phyloP scores from a whole-genome alignment of 306 rosid genomes.

The Gleditsia sinensis region DNA sequence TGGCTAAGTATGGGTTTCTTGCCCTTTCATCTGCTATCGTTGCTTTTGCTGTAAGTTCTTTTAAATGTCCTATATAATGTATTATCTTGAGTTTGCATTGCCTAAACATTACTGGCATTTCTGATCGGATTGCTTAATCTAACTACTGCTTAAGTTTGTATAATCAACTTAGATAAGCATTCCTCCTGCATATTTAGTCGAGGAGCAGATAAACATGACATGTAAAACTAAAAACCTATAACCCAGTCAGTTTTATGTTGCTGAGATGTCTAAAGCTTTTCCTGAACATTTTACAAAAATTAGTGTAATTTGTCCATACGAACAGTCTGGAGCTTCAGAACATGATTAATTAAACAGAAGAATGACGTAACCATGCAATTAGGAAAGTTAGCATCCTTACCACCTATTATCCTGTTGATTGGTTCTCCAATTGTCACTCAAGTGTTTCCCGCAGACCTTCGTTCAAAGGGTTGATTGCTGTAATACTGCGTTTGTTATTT shows the following conservation, averaged over 20 bases:
- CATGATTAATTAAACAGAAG: neutral
- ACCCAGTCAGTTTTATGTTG: no score
- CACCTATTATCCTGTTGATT: neutral
- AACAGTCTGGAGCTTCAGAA: neutral
- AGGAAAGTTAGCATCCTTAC: neutral
- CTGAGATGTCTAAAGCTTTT: neutral
- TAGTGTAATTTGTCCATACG: neutral
- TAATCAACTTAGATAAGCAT: neutral
- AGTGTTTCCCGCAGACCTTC: neutral
- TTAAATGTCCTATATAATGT: constrained; percentile 8
- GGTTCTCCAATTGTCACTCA: neutral
- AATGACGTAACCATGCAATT: neutral
- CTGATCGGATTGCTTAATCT: neutral
- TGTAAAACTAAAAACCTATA: neutral
- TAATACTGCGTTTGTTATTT: neutral
- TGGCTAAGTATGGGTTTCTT: constrained; percentile 96
- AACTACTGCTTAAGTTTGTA: neutral
- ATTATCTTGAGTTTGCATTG: neutral
- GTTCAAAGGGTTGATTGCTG: neutral
- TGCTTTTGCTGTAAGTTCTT: constrained; percentile 76
- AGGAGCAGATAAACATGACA: neutral
- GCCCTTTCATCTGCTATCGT: constrained; percentile 93
- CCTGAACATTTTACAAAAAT: neutral
- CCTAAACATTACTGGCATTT: neutral
- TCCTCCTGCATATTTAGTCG: neutral